Evolutionary conservation across 208 protist genomes (phyloP), one percentile per base, ranked within the genome.

Genomic region (Angomonas deanei): DNA sequence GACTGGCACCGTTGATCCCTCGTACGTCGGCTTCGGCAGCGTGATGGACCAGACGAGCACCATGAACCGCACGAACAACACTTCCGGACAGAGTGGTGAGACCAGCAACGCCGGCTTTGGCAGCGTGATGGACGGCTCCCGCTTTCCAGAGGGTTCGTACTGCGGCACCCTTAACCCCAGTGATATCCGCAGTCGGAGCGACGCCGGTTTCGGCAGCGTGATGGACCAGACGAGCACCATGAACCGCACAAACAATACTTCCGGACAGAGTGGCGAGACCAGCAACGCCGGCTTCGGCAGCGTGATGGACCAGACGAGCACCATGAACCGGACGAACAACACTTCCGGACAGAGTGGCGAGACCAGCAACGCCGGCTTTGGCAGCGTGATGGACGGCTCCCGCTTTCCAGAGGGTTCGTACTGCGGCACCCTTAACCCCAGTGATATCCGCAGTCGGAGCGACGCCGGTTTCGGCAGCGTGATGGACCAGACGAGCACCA

Each of bases 331-430:
- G n/a, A n/a, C n/a, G n/a, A 42, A 42, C 36, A 8, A 8, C 36
- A 42, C 36, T 15, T 42, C 36, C 8, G 15, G 15, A 42, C 36
- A 42, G 36, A 42, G 15, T n/a, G 11, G 36, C 36, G 15, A 42
- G 36, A 5, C 26, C 31, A 38, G 23, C 59, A 3, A 27, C 47
- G 5, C 3, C 24, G 59, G 55, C 34, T 63, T 70, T 61, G 56
- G 64, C 42, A 68, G 62, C 56, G 1, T 65, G 58, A 26, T 71
- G 58, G 67, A 48, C 0, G 31, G 24, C 13, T 17, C 17, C 47
- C 6, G 33, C 24, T 32, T 24, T 15, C 42, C 17, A 15, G 24
- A 53, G n/a, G n/a, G n/a, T 6, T 53, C 47, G 5, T 17, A 10
- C 19, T 50, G 15, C 38, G 26, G n/a, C 26, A 64, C 32, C 36